Percentiles rank a stretch among this genome's conserved stretches.
These are phyloP conservation scores for Rhizopus sp. DNA, from an alignment of 371 early-diverging fungal genomes.

Conservation along the genomic window DNA sequence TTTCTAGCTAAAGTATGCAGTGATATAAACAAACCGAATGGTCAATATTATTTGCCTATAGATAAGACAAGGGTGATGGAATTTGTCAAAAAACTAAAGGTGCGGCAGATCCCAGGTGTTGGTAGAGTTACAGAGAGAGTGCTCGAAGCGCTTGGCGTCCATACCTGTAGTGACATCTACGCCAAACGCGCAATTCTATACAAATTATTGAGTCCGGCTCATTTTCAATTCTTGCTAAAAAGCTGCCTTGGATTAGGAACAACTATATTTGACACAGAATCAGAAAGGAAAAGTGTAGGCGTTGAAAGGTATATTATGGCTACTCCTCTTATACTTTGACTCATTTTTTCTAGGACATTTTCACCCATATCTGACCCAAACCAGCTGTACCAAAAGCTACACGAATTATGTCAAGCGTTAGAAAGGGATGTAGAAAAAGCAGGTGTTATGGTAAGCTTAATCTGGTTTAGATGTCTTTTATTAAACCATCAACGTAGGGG, in stretches of 20 bases:
- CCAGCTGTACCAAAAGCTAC: slow-evolving; percentile 32
- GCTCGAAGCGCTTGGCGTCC: slow-evolving; percentile 37
- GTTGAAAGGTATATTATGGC: slow-evolving; percentile 34
- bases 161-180: slow-evolving; percentile 43
- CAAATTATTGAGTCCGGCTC: slow-evolving; percentile 42
- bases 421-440: slow-evolving; percentile 34
- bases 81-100: slow-evolving; percentile 30
- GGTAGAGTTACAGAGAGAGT: slow-evolving; percentile 54
- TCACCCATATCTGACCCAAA: slow-evolving; percentile 27
- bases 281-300: slow-evolving; percentile 42
- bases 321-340: background rate
- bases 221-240: slow-evolving; percentile 39
- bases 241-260: slow-evolving; percentile 42
- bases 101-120: slow-evolving; percentile 49
- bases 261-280: slow-evolving; percentile 26
- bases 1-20: slow-evolving; percentile 62
- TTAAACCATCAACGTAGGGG: slow-evolving; percentile 16
- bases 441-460: slow-evolving; percentile 21
- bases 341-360: slow-evolving; percentile 33
- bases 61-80: slow-evolving; percentile 26
- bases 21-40: slow-evolving; percentile 72
- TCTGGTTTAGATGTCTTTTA: background rate
- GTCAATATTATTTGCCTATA: slow-evolving; percentile 50
- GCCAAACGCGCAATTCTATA: slow-evolving; percentile 41
- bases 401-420: slow-evolving; percentile 35